These are phyloP conservation scores for Pseudopyrenochaeta lycopersici DNA, from an alignment of 2,329 filamentous ascomycete genomes.

Conservation along the genomic window DNA sequence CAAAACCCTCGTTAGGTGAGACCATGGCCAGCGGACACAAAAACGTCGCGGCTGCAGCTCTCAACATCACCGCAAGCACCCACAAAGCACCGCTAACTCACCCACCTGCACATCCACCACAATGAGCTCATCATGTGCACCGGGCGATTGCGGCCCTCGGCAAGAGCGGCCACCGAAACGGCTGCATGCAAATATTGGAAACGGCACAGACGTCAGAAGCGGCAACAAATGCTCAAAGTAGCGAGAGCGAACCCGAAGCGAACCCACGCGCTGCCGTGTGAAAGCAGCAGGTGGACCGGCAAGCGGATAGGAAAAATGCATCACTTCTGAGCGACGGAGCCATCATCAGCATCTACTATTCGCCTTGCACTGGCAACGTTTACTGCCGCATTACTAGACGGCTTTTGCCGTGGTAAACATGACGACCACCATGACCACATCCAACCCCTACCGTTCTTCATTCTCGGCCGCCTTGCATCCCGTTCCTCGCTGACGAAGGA, in stretches of 20 bases:
- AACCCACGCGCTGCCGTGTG: conserved; percentile 25
- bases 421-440: too few species aligned
- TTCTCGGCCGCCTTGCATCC: conserved; percentile 4
- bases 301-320: conserved; percentile 2
- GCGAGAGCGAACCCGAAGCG: conserved; percentile 30
- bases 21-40: conserved; percentile 11
- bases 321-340: neutral
- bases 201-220: conserved; percentile 42
- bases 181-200: conserved; percentile 46
- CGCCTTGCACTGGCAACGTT: neutral
- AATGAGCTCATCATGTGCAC: conserved; percentile 10
- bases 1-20: conserved; percentile 28
- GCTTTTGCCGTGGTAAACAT: too few species aligned
- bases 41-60: conserved; percentile 3
- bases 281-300: conserved; percentile 24
- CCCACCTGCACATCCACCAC: neutral
- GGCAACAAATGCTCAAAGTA: conserved; percentile 38
- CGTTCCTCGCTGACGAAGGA: conserved; percentile 11
- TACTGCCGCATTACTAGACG: neutral
- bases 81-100: too few species aligned
- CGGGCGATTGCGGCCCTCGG: conserved; percentile 26
- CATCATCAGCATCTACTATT: neutral
- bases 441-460: neutral
- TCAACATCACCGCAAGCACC: conserved; percentile 6
- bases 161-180: conserved; percentile 31